Evolutionary conservation across 352 stramenopile species (phyloP).

Genomic region (Phytophthora sp.): DNA sequence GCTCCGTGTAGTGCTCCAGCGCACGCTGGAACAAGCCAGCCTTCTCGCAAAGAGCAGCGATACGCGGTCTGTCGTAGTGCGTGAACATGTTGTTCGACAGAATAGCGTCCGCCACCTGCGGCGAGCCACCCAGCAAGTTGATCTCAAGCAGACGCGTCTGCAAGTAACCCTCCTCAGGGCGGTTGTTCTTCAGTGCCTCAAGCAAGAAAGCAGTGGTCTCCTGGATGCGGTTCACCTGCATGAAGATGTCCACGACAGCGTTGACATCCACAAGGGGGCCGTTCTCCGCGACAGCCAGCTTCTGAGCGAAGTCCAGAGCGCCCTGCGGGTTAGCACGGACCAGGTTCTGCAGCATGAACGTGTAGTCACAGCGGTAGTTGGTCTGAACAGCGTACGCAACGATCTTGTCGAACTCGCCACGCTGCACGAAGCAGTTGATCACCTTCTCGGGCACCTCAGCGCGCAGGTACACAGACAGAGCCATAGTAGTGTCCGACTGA

Average conservation of each 20-base stretch:
- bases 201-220: slow-evolving; percentile 99
- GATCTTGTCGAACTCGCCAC: slow-evolving; percentile 99
- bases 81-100: slow-evolving; percentile 99
- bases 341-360: slow-evolving; percentile 99
- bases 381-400: slow-evolving; percentile 94
- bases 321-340: slow-evolving; percentile 98
- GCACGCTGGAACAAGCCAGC: slow-evolving; percentile 98
- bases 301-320: slow-evolving; percentile 98
- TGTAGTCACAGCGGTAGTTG: slow-evolving; percentile 99
- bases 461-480: slow-evolving; percentile 98
- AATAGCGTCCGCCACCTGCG: slow-evolving; percentile 99
- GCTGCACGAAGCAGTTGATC: slow-evolving; percentile 99
- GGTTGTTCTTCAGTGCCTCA: slow-evolving; percentile 99
- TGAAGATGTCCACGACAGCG: slow-evolving; percentile 99
- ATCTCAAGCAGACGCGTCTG: slow-evolving; percentile 99
- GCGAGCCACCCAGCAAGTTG: slow-evolving; percentile 99
- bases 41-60: slow-evolving; percentile 99
- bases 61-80: slow-evolving; percentile 98
- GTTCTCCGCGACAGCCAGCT: slow-evolving; percentile 95
- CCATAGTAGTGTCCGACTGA: slow-evolving; percentile 97
- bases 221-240: slow-evolving; percentile 98
- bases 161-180: slow-evolving; percentile 98
- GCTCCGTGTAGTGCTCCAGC: slow-evolving; percentile 99
- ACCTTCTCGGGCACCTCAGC: slow-evolving; percentile 98
- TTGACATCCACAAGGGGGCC: slow-evolving; percentile 98